Evolutionary conservation across 306 rosid genomes (phyloP), one percentile per base, ranked within the genome.

Genomic region (Dicorynia guianensis): DNA sequence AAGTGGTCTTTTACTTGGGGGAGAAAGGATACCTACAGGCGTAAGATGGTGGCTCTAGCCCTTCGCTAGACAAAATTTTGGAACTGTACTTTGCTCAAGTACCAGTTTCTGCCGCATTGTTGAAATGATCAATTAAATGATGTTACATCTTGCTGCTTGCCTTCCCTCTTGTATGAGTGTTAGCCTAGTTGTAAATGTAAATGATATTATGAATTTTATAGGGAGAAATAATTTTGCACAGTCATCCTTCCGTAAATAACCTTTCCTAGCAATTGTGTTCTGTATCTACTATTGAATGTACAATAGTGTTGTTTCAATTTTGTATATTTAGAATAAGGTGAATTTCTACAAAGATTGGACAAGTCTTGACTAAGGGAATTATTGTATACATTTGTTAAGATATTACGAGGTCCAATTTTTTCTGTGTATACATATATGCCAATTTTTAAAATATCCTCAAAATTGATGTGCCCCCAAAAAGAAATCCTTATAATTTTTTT

Each of bases 1-100:
- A 77, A 75, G 90, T 91, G 75, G 60, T 80, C 30, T 82, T 71
- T 14, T 91, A 68, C 85, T 72, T 91, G 82, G 91, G 79, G 66
- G 76, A 75, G 73, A 88, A 85, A 63, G 96, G 90, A 7, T 86
- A 82, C 79, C 90, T 90, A 34, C 80, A 72, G 68, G 88, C 85
- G 14, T 78, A 84, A 74, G 25, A 75, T 14, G 62, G 76, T 15
- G 67, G 61, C 46, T 63, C 39, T 8, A 6, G 42, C 50, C 20
- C 46, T 59, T 39, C 63, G 40, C 73, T 36, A 4, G 11, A 33
- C 38, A 38, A 53, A 57, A 18, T 18, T 60, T 61, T 43, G 60
- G 3, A 8, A 63, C 76, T 19, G 33, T 69, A 39, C 38, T 8
- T 39, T 46, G 57, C 71, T 60, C 6, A 43, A 44, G 42, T 14